Base-by-base conservation (phyloP, 805 yeast genomes). In the Tetrapisispora fleetii region DNA sequence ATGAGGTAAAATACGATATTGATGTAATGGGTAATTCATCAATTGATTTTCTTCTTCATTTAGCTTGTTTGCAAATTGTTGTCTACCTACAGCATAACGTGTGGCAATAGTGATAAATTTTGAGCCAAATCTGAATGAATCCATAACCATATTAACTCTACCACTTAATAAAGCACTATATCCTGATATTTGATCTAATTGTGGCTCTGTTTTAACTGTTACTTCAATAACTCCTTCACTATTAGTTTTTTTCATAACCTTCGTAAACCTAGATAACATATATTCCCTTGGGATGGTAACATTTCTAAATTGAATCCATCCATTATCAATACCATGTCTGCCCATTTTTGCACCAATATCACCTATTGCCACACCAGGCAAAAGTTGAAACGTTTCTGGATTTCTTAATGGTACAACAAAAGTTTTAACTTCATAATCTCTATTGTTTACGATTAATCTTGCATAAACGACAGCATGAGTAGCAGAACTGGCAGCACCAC, bases 341-440 rank as follows among this genome's bases (percentile, higher is more conserved):
- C 97, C 97, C 95, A 90, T 88, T 70, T 90, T 90, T 54, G 85
- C 80, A 49, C 97, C 97, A 62, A 90, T 87, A 64, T 90, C 97
- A 52, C 97, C 97, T 54, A 88, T 74, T 32, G 85, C 68, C 49
- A 90, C 71, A 48, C 97, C 97, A 3, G 95, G 88, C 55, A 76
- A 68, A 51, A 90, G 67, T 51, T 82, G 74, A 69, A 85, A 91
- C 51, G 78, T 72, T 7, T 77, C 63, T 4, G 57, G 55, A 65
- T 88, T 93, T 66, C 97, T 76, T 55, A 90, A 71, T 30, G 95
- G 97, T 17, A 90, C 96, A 30, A 90, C 85, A 70, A 90, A 90
- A 11, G 90, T 85, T 69, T 86, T 87, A 48, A 90, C 95, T 43
- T 97, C 97, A 64, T 88, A 81, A 67, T 90, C 97, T 65, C 84